These are phyloP conservation scores for Beta corolliflora DNA, from an alignment of 179 eudicot species.

Conservation along the genomic window DNA sequence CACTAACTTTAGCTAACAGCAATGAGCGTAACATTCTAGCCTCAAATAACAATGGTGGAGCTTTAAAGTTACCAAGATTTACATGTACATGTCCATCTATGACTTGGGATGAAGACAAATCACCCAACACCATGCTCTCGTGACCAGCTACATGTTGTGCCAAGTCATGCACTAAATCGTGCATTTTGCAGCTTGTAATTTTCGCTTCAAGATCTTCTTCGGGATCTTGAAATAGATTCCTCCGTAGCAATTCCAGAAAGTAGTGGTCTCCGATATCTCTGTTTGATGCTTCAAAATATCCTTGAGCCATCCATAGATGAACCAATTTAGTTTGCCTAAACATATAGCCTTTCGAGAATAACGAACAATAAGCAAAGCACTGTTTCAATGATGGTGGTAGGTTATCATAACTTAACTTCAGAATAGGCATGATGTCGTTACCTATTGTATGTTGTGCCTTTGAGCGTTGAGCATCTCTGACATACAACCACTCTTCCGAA, in stretches of 20 bases:
- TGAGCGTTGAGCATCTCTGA: not conserved
- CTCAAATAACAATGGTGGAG: not conserved
- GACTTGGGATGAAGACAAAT: not conserved
- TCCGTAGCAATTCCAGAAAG: conserved; percentile 20
- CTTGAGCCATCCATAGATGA: conserved; percentile 42
- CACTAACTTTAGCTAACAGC: not conserved
- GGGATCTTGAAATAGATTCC: conserved; percentile 28
- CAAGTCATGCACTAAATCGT: conserved; percentile 32
- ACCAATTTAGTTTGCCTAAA: conserved; percentile 10
- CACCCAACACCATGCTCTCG: not conserved
- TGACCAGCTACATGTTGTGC: conserved; percentile 5
- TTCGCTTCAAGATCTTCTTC: not conserved
- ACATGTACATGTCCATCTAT: not conserved
- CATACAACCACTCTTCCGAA: conserved; percentile 16
- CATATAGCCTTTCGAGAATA: conserved; percentile 25
- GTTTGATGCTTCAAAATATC: conserved; percentile 13
- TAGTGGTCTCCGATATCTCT: conserved; percentile 31
- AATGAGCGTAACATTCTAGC: conserved; percentile 8
- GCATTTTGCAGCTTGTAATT: conserved; percentile 9
- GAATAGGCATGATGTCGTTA: not conserved
- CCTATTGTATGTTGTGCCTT: not conserved
- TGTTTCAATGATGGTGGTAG: conserved; percentile 28
- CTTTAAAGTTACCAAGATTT: not conserved
- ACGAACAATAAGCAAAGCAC: conserved; percentile 41
- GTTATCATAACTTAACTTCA: conserved; percentile 41